phyloP scores from a whole-genome alignment of 2,329 filamentous ascomycete genomes.

The Cladosporium colombiae region DNA sequence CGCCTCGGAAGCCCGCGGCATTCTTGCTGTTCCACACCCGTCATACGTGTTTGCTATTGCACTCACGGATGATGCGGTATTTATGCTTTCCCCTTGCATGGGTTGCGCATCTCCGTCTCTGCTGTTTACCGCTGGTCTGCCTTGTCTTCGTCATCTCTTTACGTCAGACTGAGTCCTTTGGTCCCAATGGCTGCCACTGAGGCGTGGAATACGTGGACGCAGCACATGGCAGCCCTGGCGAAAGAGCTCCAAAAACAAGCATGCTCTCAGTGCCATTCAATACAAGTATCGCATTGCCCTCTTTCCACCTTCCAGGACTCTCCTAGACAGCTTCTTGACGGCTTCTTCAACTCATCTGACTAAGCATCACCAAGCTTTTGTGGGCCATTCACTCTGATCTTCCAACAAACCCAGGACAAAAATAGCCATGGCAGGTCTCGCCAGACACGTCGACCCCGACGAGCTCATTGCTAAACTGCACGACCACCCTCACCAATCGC shows the following conservation, averaged over 20 bases:
- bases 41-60: not conserved
- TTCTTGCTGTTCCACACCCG: slow-evolving; percentile 2
- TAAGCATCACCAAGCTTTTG: not conserved
- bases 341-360: not conserved
- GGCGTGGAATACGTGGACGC: not conserved
- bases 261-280: not conserved
- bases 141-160: slow-evolving; percentile 9
- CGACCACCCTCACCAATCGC: slow-evolving; percentile 40
- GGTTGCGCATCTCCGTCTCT: not conserved
- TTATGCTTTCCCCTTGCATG: slow-evolving; percentile 5
- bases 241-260: not conserved
- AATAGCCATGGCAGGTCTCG: slow-evolving; percentile 49
- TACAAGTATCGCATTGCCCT: slow-evolving; percentile 1
- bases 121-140: not conserved
- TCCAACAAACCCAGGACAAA: not conserved
- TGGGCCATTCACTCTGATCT: not conserved
- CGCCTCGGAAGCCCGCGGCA: not conserved
- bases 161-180: slow-evolving; percentile 12
- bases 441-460: slow-evolving; percentile 51
- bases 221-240: not conserved
- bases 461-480: slow-evolving; percentile 57
- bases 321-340: not conserved
- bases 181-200: not conserved
- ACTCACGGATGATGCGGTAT: slow-evolving; percentile 4
- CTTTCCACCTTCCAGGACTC: not conserved